A percentile compares a stretch with the other conserved stretches of the same genome.
phyloP scores from a whole-genome alignment of 2,329 filamentous ascomycete species.

The Calonectria leucothoes region DNA sequence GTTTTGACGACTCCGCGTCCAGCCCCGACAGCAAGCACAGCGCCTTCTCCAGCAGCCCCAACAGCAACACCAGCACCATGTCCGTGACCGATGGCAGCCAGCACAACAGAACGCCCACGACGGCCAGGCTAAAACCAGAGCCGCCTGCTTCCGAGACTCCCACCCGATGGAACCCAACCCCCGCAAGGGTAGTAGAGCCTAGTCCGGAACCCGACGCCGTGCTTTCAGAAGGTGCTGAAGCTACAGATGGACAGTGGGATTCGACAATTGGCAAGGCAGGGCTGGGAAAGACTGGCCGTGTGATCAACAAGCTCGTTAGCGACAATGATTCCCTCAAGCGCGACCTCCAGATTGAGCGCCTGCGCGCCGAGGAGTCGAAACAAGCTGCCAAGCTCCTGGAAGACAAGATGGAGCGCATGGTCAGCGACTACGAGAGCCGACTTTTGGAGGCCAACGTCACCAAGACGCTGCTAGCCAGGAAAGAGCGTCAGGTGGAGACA shows the following conservation, averaged over 20 bases:
- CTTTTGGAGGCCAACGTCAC: constrained; percentile 78
- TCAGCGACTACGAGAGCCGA: constrained; percentile 76
- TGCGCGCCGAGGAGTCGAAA: constrained; percentile 77
- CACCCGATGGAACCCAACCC: constrained; percentile 46
- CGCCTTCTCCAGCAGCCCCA: constrained; percentile 66
- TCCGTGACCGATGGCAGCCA: constrained; percentile 54
- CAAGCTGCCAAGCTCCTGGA: constrained; percentile 75
- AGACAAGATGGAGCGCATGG: constrained; percentile 76
- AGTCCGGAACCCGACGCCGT: constrained; percentile 39
- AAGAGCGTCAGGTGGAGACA: constrained; percentile 80
- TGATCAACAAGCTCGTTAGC: constrained; percentile 84
- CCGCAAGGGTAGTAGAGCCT: constrained; percentile 47
- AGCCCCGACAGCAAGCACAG: constrained; percentile 61
- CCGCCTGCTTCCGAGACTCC: constrained; percentile 37
- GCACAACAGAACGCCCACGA: constrained; percentile 47
- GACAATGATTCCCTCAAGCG: constrained; percentile 84
- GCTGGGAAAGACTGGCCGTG: constrained; percentile 79
- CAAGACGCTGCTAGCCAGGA: constrained; percentile 75
- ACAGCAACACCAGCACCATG: constrained; percentile 63
- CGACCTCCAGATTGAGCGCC: constrained; percentile 74
- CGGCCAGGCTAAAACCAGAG: constrained; percentile 51
- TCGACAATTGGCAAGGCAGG: constrained; percentile 77
- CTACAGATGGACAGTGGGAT: constrained; percentile 64
- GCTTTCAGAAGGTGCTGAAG: constrained; percentile 49
- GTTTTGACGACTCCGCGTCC: constrained; percentile 63